Evolutionary conservation across 2,329 filamentous ascomycete genomes (phyloP), one percentile per base, ranked within the genome.

Genomic region (Paraphoma chrysanthemicola): DNA sequence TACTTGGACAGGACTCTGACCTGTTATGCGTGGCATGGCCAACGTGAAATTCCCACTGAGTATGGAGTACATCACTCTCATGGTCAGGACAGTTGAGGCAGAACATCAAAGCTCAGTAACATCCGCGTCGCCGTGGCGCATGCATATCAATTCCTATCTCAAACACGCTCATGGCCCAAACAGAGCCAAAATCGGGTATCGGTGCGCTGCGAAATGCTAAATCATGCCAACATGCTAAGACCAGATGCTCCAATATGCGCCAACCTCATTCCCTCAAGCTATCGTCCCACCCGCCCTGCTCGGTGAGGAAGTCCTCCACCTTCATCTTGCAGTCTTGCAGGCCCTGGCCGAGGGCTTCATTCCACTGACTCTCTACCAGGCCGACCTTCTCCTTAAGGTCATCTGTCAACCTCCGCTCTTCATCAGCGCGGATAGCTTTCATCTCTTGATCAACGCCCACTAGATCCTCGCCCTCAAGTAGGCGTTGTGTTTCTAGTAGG

Each of bases 381-480:
- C 89, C 86, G 1, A 97, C 95, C 78, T 96, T 96, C 70, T 97
- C 94, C 79, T 98, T 95, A 64, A 98, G 78, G 71, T 97, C 94
- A 47, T 89, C 88, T 6, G 93, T 97, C 70, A 97, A 78, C 53
- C 85, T 79, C 36, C 81, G 79, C 69, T 90, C 90, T 76, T 96
- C 91, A 47, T 85, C 83, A n/a, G 79, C 78, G 51, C 86, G 84
- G 66, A 89, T 86, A 53, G 82, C 81, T 57, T 84, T 61, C 79
- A 85, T 83, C 64, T 85, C 82, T 29, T 69, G 72, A 38, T 77
- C 79, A 0, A 79, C 74, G 29, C 79, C 78, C 48, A 66, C 66
- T 18, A 72, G 55, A 31, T 78, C 74, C 44, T 78, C 77, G 18
- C 77, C 77, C 33, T 74, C 76, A 12, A 76, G 62, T 41, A 68